Evolutionary conservation across 2,329 filamentous ascomycete genomes (phyloP).

Genomic region (Raffaelea ambrosiae): DNA sequence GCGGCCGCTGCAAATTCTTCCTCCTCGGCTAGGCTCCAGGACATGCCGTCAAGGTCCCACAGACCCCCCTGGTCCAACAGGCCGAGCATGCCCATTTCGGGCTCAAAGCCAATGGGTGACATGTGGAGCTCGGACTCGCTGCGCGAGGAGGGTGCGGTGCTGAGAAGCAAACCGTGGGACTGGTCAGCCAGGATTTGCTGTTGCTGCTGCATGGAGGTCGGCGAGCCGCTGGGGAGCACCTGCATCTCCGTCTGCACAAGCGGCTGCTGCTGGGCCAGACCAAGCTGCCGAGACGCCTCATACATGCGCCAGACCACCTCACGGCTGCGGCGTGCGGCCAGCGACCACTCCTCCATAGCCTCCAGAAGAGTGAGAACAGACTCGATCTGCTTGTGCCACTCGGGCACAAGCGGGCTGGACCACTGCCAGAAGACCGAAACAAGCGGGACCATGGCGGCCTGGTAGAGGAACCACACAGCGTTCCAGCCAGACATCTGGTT

Average conservation of each 20-base stretch:
- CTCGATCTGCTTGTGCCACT: constrained; percentile 51
- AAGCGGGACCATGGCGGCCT: constrained; percentile 70
- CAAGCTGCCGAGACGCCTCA: constrained; percentile 40
- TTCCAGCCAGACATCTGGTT: constrained; percentile 77
- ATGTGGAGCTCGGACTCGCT: constrained; percentile 36
- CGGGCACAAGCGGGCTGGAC: constrained; percentile 35
- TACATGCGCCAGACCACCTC: constrained; percentile 58
- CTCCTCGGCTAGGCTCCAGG: constrained; percentile 37
- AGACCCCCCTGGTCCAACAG: constrained; percentile 45
- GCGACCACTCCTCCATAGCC: constrained; percentile 56
- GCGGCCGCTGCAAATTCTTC: constrained; percentile 10
- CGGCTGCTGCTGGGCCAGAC: constrained; percentile 16
- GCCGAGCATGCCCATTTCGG: constrained; percentile 37
- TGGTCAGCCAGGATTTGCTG: constrained; percentile 21
- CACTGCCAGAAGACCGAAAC: constrained; percentile 65
- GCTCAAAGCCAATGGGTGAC: constrained; percentile 42
- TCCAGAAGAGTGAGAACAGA: constrained; percentile 52
- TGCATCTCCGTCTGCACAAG: constrained; percentile 16
- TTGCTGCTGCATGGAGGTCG: constrained; percentile 1
- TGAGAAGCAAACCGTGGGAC: constrained; percentile 10
- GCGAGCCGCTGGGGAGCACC: too few relatives aligned
- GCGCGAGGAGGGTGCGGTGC: constrained; percentile 8
- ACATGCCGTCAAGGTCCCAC: constrained; percentile 50
- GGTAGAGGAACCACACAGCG: constrained; percentile 73
- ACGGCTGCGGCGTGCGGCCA: constrained; percentile 52